Evolutionary conservation across 768 basidiomycete species (phyloP), one percentile per base, ranked within the genome.

Genomic region (Ephemerocybe angulata): DNA sequence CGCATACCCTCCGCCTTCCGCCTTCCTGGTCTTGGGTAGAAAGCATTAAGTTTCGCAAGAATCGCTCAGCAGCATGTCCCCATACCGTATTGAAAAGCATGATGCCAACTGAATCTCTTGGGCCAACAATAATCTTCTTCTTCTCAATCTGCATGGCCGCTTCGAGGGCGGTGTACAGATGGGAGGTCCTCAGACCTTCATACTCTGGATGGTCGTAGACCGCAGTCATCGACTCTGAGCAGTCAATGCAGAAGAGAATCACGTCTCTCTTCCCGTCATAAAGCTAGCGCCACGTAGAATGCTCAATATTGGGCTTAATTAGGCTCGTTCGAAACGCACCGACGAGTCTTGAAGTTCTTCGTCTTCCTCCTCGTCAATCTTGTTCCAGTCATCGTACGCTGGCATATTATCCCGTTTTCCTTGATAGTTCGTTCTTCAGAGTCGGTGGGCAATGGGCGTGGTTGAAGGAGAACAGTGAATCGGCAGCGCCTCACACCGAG

Each of bases 171-270:
- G 80, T 76, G 61, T 86, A 86, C 3, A 98, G 67, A 63, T 94
- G 87, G 54, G 85, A 91, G 1, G 84, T 89, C 64, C 87, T 76
- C 35, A 76, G 73, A 49, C 85, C 80, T 70, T 90, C 82, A 55
- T 86, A 80, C 52, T 75, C 72, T 11, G 82, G 81, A 62, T 87
- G 83, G 24, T 88, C 86, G 47, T 76, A 76, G 40, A 87, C 80
- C 33, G 75, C 76, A 24, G 89, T 85, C 96, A 98, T 98, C 11
- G 92, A 90, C 52, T 82, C 76, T 0, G 95, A 96, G 58, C 91
- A 93, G 70, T 99, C 95, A 55, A 99, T 92, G 67, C 89, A 90
- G 73, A 98, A 97, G n/a, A 98, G 71, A 43, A 96, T 87, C 29
- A 93, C 90, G 62, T 98, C 93, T 57, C 82, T 82, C 60, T 86